A percentile compares a stretch with the other conserved stretches of the same genome.
Evolutionary conservation across 345 rosid genomes (phyloP).

Genomic region (Linum tenue): DNA sequence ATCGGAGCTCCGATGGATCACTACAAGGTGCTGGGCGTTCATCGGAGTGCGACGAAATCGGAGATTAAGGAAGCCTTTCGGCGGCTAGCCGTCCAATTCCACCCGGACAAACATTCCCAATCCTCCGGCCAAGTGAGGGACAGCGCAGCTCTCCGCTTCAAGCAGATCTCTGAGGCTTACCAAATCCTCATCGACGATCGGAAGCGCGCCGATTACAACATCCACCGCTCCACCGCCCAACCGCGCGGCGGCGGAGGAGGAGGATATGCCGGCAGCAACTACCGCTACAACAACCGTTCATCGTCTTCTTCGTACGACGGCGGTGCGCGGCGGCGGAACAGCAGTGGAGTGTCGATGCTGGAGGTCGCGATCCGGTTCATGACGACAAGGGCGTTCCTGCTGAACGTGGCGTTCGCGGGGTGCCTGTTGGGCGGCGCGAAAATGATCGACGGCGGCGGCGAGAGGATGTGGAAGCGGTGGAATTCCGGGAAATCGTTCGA

Average conservation of each 20-base stretch:
- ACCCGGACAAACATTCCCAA: conserved; percentile 78
- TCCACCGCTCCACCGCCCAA: conserved; percentile 20
- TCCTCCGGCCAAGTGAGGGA: conserved; percentile 45
- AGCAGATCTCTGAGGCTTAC: conserved; percentile 80
- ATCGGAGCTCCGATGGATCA: conserved; percentile 41
- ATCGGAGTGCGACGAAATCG: conserved; percentile 50
- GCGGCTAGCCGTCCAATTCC: conserved; percentile 54
- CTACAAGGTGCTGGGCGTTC: conserved; percentile 60
- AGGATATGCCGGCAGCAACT: conserved; percentile 5
- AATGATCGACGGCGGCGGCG: conserved; percentile 35
- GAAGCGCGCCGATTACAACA: conserved; percentile 61
- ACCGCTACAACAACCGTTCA: neutral
- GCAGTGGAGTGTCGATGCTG: conserved; percentile 20
- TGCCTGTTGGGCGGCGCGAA: conserved; percentile 40
- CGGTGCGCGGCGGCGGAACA: conserved; percentile 11
- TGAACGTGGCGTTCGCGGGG: conserved; percentile 62
- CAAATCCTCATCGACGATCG: conserved; percentile 50
- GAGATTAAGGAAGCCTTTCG: conserved; percentile 82
- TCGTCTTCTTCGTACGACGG: conserved; percentile 5
- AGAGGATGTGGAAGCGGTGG: conserved; percentile 43
- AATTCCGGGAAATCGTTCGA: conserved; percentile 92
- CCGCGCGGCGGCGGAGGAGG: conserved; percentile 12
- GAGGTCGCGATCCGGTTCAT: conserved; percentile 40
- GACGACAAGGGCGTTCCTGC: conserved; percentile 61
- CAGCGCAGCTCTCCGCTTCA: conserved; percentile 56